These are phyloP conservation scores for Thalassiosira hispida DNA, from an alignment of 352 stramenopile species.

Conservation along the genomic window DNA sequence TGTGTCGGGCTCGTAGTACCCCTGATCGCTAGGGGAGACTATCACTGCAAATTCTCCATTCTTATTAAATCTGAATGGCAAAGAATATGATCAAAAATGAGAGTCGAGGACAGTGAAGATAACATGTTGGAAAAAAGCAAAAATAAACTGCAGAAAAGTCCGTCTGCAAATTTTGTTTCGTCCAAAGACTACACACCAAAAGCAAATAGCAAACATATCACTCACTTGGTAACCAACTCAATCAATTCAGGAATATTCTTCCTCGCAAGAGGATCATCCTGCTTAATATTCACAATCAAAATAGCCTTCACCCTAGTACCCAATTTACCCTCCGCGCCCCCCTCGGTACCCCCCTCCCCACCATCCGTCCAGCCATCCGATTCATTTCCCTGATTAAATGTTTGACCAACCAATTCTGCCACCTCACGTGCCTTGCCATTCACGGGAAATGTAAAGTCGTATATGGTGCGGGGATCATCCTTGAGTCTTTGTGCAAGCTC, in stretches of 20 bases:
- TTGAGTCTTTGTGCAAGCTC: slow-evolving; percentile 43
- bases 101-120: not conserved
- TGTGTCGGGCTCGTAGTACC: slow-evolving; percentile 86
- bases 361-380: slow-evolving; percentile 32
- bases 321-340: slow-evolving; percentile 10
- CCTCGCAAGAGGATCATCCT: slow-evolving; percentile 83
- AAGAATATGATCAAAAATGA: not conserved
- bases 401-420: slow-evolving; percentile 67
- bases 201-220: slow-evolving; percentile 2
- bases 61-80: slow-evolving; percentile 63
- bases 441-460: slow-evolving; percentile 81
- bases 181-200: not conserved
- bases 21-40: slow-evolving; percentile 81
- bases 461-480: slow-evolving; percentile 68
- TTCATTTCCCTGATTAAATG: slow-evolving; percentile 35
- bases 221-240: slow-evolving; percentile 69
- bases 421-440: slow-evolving; percentile 58
- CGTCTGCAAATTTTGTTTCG: not conserved
- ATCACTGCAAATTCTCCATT: slow-evolving; percentile 79
- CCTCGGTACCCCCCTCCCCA: not conserved
- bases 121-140: not conserved
- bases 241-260: slow-evolving; percentile 86
- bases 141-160: not conserved
- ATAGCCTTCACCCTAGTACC: slow-evolving; percentile 70
- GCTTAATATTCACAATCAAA: slow-evolving; percentile 85